Base-by-base conservation (phyloP, 2,329 filamentous ascomycete genomes). In the Ambrosiella cleistominuta region DNA sequence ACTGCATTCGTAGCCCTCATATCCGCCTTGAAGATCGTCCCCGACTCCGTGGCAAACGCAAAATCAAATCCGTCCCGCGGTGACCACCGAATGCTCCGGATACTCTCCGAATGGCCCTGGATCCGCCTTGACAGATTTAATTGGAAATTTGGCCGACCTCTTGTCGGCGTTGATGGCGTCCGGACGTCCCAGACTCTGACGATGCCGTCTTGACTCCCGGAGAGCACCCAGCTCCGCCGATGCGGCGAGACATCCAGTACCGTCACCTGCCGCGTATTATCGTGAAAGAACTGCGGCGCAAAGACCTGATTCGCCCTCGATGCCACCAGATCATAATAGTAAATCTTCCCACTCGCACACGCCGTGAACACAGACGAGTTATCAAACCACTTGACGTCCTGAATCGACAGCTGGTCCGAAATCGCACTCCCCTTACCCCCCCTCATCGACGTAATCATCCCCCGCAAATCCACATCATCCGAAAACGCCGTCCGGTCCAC, bases 31-130 rank as follows among this genome's bases (percentile, higher is more conserved):
- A 82, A 68, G 11, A 84, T 72, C 12, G 76, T 74, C 9, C 81
- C 81, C 42, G 76, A 74, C 61, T 83, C 81, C 0, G 81, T 83
- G 54, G 76, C 80, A 66, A 80, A 83, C 17, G 81, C 81, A 68
- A 83, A 82, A 60, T 77, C 72, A 63, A 81, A 74, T 5, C 79
- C 81, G 54, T 81, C 75, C 39, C 71, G 76, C 6, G 80, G 80
- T 12, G 79, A 82, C 81, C 81, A 84, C 63, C 80, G 75, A n/a
- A 84, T 77, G 64, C 82, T 77, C 35, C 78, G 74, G 38, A 84
- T 77, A 37, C 73, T 72, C 57, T 79, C 77, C 73, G 73, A 62
- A 77, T 77, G 66, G 74, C 73, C 61, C 70, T 72, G 66, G 75
- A 75, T 59, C 73, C 64, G 65, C 71, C 69, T 65, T 75, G 62